Conservation (phyloP, 768 basidiomycete genomes). For the Phylloporus sp. region DNA sequence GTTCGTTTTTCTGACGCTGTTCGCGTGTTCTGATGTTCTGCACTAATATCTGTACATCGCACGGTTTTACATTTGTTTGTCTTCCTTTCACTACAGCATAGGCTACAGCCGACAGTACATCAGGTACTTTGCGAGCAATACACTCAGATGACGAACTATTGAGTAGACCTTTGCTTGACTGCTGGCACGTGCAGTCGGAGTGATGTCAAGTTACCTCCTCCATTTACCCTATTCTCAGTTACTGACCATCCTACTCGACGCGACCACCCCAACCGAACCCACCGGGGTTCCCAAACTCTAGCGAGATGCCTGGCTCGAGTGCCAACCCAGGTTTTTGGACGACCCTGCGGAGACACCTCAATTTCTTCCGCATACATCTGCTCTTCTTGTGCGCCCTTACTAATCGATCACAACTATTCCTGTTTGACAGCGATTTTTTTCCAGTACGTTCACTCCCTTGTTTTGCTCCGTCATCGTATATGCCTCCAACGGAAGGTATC, state of each 20-base stretch:
- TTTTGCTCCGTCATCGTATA: constrained; percentile 78
- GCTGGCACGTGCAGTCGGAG: background rate
- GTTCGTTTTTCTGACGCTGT: constrained; percentile 24
- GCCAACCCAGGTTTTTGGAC: constrained; percentile 14
- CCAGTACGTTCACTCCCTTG: constrained; percentile 72
- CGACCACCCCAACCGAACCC: background rate
- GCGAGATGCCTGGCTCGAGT: constrained; percentile 6
- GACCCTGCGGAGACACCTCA: constrained; percentile 45
- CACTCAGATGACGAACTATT: constrained; percentile 14
- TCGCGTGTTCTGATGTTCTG: constrained; percentile 25
- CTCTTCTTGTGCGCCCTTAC: constrained; percentile 50
- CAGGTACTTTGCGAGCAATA: constrained; percentile 21
- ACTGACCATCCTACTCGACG: background rate
- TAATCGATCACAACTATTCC: constrained; percentile 1
- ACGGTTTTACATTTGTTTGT: constrained; percentile 17
- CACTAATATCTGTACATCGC: constrained; percentile 29
- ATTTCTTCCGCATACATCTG: constrained; percentile 62
- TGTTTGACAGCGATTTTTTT: constrained; percentile 5
- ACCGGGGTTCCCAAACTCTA: background rate
- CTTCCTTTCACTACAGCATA: constrained; percentile 21
- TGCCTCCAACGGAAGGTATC: constrained; percentile 69
- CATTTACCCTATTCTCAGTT: background rate
- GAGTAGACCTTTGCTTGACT: background rate
- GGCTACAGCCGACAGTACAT: constrained; percentile 21
- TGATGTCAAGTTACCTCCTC: background rate